Evolutionary conservation across 768 basidiomycete genomes (phyloP), one percentile per base, ranked within the genome.

Genomic region (Trametes villosa): DNA sequence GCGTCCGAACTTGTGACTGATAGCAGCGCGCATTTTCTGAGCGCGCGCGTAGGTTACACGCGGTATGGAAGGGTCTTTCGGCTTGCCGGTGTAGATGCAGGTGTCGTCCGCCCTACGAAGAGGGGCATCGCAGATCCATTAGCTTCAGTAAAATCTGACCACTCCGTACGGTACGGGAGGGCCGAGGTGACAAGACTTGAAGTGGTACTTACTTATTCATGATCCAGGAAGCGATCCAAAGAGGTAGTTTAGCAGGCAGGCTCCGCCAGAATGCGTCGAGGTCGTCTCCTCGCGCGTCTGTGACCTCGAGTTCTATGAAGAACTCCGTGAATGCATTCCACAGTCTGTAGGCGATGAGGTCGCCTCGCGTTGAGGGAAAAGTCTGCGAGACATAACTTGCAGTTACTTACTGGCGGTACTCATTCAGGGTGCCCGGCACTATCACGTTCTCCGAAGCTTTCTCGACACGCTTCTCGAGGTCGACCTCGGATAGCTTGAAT

Each of bases 1-100:
- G 3, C 67, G 60, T 1, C 60, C 61, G 20, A 54, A 70, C 18
- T 63, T 53, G 42, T 68, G 68, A 12, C 62, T 71, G 22, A 71
- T 52, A 0, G 70, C 63, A 0, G 70, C 68, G 0, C 68, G 58
- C 67, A 71, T 67, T 38, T 71, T 70, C 60, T 69, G 60, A 2
- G 66, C 66, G 0, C 75, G 66, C 2, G 71, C 73, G 76, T 79
- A 59, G 12, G 49, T 51, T 24, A 51, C 49, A 20, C 49, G 49
- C 8, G 33, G 49, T 64, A 69, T 47, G 61, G 62, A 11, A 49
- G 54, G 7, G 66, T 42, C 50, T 41, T 60, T 63, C 27, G 51
- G 24, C 18, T 57, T 40, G 26, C 63, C 62, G 1, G 67, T 68
- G 44, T 29, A 47, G 11, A 64, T 55, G 40, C 66, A 60, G 0